Percentiles rank a stretch among this genome's conserved stretches.
phyloP scores from a whole-genome alignment of 192 early-diverging fungal genomes.

The Endogone sp. region DNA sequence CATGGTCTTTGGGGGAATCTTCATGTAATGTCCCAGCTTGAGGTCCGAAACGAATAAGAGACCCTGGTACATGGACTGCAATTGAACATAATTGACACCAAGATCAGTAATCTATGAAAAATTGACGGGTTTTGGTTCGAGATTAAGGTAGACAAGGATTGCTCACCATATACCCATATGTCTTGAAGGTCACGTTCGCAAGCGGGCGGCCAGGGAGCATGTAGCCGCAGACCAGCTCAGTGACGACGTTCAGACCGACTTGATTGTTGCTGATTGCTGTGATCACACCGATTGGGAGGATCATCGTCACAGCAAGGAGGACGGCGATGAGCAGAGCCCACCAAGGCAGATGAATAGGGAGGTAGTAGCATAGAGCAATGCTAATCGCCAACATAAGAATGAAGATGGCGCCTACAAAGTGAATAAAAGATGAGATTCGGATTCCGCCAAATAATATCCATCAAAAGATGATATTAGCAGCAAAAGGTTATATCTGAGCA shows the following conservation, averaged over 20 bases:
- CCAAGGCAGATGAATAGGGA: conserved; percentile 11
- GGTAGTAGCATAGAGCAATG: conserved; percentile 9
- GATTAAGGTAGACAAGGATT: too few relatives aligned
- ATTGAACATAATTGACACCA: conserved; percentile 1
- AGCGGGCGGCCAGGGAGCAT: conserved; percentile 54
- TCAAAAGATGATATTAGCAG: too few relatives aligned
- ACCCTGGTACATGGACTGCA: conserved; percentile 33
- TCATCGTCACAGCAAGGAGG: conserved; percentile 29
- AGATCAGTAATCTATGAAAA: too few relatives aligned
- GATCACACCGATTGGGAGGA: conserved; percentile 56
- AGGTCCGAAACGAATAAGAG: conserved; percentile 46
- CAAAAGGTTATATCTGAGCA: conserved; percentile 29
- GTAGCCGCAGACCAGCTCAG: conserved; percentile 58
- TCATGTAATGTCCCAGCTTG: conserved; percentile 63
- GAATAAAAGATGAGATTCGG: conserved; percentile 67
- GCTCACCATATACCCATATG: conserved; percentile 38
- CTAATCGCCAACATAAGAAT: background rate
- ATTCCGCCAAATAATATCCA: conserved; percentile 58
- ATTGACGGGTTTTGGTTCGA: too few relatives aligned
- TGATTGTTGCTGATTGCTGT: conserved; percentile 51
- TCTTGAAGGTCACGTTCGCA: conserved; percentile 57
- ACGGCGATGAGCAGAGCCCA: conserved; percentile 18
- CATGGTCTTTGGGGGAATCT: conserved; percentile 55
- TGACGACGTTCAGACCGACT: conserved; percentile 51
- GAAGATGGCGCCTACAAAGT: background rate